phyloP scores from a whole-genome alignment of 176 grass and related monocot genomes.

The Phyllostachys edulis region DNA sequence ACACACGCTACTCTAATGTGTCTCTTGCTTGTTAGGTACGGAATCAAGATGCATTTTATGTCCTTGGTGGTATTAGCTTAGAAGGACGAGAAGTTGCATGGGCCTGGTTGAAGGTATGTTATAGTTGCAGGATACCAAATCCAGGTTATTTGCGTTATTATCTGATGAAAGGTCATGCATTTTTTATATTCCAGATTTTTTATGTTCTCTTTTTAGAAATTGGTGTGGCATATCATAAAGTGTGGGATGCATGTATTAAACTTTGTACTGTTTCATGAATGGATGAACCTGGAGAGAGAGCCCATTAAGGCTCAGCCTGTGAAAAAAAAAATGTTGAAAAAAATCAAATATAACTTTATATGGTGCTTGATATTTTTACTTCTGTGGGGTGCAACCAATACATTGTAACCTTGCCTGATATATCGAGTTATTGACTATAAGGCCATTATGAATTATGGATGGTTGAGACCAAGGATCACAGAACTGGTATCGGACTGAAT shows the following conservation, averaged over 20 bases:
- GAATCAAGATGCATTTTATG: constrained; percentile 79
- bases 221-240: not conserved
- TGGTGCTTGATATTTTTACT: not conserved
- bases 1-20: constrained; percentile 6
- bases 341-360: not conserved
- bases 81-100: constrained; percentile 87
- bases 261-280: not conserved
- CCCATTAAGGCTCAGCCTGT: not conserved
- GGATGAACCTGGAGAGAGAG: not conserved
- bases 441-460: constrained; percentile 1
- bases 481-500: too few relatives aligned
- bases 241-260: not conserved
- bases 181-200: not conserved
- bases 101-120: constrained; percentile 82
- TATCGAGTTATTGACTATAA: not conserved
- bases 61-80: constrained; percentile 57
- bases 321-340: not conserved
- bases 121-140: not conserved
- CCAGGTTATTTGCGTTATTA: not conserved
- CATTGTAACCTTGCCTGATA: not conserved
- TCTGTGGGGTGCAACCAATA: not conserved
- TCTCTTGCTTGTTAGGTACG: constrained; percentile 51
- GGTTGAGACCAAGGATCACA: too few relatives aligned
- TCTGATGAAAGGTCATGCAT: not conserved
- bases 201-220: not conserved